Percentiles rank a stretch among this genome's conserved stretches.
Conservation (phyloP, 352 stramenopile species). For the Phytophthora syringae region DNA sequence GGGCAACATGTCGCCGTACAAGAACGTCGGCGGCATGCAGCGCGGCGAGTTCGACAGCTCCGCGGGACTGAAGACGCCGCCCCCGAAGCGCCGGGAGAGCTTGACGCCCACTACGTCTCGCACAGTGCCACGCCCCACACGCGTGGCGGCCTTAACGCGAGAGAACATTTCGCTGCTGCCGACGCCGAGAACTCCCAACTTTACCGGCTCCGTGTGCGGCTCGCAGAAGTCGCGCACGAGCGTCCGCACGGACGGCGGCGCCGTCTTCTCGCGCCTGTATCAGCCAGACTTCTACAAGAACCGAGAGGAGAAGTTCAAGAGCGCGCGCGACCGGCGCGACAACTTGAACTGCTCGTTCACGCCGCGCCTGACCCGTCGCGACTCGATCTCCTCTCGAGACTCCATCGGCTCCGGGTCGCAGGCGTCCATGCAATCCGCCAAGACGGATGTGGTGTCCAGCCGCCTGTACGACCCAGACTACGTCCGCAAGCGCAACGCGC, state of each 20-base stretch:
- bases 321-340: conserved; percentile 72
- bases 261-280: conserved; percentile 85
- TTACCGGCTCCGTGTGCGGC: conserved; percentile 65
- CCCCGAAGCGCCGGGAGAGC: conserved; percentile 28
- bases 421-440: conserved; percentile 70
- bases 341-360: conserved; percentile 66
- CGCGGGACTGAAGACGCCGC: conserved; percentile 44
- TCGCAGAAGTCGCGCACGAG: conserved; percentile 81
- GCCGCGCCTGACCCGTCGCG: conserved; percentile 56
- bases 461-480: conserved; percentile 89
- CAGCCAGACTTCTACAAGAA: conserved; percentile 87
- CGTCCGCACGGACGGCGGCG: conserved; percentile 76
- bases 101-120: conserved; percentile 20
- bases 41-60: conserved; percentile 22
- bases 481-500: conserved; percentile 76
- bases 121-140: conserved; percentile 43
- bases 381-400: conserved; percentile 69
- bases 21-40: conserved; percentile 27
- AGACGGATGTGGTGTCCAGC: conserved; percentile 84
- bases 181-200: conserved; percentile 48
- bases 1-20: conserved; percentile 39
- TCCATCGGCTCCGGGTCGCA: conserved; percentile 66
- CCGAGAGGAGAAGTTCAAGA: conserved; percentile 71
- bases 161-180: conserved; percentile 85
- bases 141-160: conserved; percentile 73